A percentile compares a stretch with the other conserved stretches of the same genome.
phyloP scores from a whole-genome alignment of 139 green algal species.

The Picochlorum sp. region DNA sequence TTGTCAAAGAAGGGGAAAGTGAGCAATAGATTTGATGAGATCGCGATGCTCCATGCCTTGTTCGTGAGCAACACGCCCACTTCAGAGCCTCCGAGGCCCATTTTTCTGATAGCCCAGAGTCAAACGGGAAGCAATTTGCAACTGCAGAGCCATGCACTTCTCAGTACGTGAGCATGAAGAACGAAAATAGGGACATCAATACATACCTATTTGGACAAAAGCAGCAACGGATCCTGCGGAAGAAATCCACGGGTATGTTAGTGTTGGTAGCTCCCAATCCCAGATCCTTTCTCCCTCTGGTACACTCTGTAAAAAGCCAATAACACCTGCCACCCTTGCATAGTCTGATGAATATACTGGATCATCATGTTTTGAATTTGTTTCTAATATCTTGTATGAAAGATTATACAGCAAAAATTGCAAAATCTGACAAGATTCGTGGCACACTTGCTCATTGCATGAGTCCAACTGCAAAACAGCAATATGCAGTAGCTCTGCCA shows the following conservation, averaged over 20 bases:
- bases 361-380: slow-evolving; percentile 6
- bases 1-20: slow-evolving; percentile 51
- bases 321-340: slow-evolving; percentile 44
- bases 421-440: slow-evolving; percentile 50
- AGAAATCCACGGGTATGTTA: slow-evolving; percentile 25
- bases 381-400: slow-evolving; percentile 39
- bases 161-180: neutral
- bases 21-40: slow-evolving; percentile 75
- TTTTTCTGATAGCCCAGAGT: slow-evolving; percentile 45
- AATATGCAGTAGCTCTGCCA: slow-evolving; percentile 71
- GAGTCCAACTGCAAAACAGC: slow-evolving; percentile 26
- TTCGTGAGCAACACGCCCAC: slow-evolving; percentile 59
- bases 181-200: neutral
- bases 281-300: slow-evolving; percentile 60
- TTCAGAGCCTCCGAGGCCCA: slow-evolving; percentile 73
- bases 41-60: slow-evolving; percentile 52
- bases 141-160: slow-evolving; percentile 8
- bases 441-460: slow-evolving; percentile 9
- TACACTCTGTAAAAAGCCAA: slow-evolving; percentile 69
- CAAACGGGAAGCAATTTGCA: slow-evolving; percentile 31
- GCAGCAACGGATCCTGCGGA: slow-evolving; percentile 25
- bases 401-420: slow-evolving; percentile 70
- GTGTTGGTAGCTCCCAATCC: slow-evolving; percentile 50
- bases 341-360: slow-evolving; percentile 12
- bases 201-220: slow-evolving; percentile 33